Percentiles rank a stretch among this genome's conserved stretches.
These are phyloP conservation scores for Colletotrichum lini DNA, from an alignment of 2,329 filamentous ascomycete species.

Conservation along the genomic window DNA sequence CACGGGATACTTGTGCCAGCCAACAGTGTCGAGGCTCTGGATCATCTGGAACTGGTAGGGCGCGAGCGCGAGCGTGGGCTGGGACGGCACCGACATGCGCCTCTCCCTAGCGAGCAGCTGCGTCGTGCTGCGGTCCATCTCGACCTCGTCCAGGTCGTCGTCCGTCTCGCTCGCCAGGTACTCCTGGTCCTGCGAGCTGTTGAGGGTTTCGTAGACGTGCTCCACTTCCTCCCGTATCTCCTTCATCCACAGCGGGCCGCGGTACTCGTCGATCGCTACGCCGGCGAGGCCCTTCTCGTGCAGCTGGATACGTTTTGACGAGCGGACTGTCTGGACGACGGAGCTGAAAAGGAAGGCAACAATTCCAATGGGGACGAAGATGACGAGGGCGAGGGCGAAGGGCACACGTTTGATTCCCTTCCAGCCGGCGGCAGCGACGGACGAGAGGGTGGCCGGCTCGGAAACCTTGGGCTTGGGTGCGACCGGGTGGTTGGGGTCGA, in stretches of 20 bases:
- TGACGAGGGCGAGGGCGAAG: conserved; percentile 72
- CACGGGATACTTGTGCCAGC: conserved; percentile 77
- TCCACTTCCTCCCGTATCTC: conserved; percentile 84
- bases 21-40: conserved; percentile 77
- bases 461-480: conserved; percentile 58
- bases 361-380: conserved; percentile 83
- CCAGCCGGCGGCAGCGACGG: conserved; percentile 50
- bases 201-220: conserved; percentile 81
- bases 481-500: conserved; percentile 77
- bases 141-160: conserved; percentile 57
- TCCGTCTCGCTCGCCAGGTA: conserved; percentile 75
- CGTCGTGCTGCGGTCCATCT: conserved; percentile 55
- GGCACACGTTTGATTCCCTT: conserved; percentile 69
- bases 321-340: conserved; percentile 81
- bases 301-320: conserved; percentile 79
- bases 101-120: conserved; percentile 58
- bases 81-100: conserved; percentile 60
- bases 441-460: conserved; percentile 49
- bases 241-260: conserved; percentile 79
- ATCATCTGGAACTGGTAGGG: conserved; percentile 90
- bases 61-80: conserved; percentile 83
- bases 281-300: conserved; percentile 81
- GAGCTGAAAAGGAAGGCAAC: conserved; percentile 82
- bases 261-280: conserved; percentile 78
- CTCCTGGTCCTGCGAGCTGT: conserved; percentile 77